Percentiles rank a stretch among this genome's conserved stretches.
Evolutionary conservation across 768 basidiomycete genomes (phyloP).

Genomic region (Russula lepida): DNA sequence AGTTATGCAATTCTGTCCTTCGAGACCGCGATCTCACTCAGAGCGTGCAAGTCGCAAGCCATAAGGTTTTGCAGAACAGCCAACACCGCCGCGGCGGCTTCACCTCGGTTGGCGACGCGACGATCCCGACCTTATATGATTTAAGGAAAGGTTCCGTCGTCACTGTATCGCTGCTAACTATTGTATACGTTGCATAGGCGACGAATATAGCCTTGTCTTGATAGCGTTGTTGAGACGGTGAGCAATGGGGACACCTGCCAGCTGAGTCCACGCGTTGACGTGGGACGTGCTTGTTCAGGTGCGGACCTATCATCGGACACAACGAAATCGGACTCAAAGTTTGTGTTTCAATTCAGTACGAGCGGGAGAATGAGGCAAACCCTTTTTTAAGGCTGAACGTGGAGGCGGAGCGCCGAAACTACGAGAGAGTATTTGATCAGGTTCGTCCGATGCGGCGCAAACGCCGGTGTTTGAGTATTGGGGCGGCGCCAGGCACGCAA

Average conservation of each 20-base stretch:
- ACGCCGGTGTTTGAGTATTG: slow-evolving; percentile 5
- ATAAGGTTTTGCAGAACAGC: neutral
- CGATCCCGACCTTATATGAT: slow-evolving; percentile 12
- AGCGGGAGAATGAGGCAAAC: neutral
- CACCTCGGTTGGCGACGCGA: slow-evolving; percentile 5
- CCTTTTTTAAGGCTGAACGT: slow-evolving; percentile 4
- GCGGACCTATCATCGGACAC: neutral
- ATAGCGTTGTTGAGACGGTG: slow-evolving; percentile 4
- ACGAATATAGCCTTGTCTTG: slow-evolving; percentile 12
- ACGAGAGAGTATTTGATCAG: slow-evolving; percentile 4
- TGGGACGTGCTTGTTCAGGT: slow-evolving; percentile 1
- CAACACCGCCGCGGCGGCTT: neutral
- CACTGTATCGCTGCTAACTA: neutral
- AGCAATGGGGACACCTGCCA: neutral
- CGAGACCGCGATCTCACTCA: neutral
- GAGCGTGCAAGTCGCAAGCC: neutral
- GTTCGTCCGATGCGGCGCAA: slow-evolving; percentile 17
- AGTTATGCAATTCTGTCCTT: neutral
- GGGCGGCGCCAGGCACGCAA: slow-evolving; percentile 13
- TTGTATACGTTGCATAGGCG: slow-evolving; percentile 13
- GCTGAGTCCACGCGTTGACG: slow-evolving; percentile 3
- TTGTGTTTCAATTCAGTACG: neutral
- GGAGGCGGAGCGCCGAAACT: slow-evolving; percentile 15
- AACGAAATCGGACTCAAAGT: neutral
- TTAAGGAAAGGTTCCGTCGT: slow-evolving; percentile 15